These are phyloP conservation scores for Entonaema liquescens DNA, from an alignment of 495 filamentous ascomycete species.

Conservation along the genomic window DNA sequence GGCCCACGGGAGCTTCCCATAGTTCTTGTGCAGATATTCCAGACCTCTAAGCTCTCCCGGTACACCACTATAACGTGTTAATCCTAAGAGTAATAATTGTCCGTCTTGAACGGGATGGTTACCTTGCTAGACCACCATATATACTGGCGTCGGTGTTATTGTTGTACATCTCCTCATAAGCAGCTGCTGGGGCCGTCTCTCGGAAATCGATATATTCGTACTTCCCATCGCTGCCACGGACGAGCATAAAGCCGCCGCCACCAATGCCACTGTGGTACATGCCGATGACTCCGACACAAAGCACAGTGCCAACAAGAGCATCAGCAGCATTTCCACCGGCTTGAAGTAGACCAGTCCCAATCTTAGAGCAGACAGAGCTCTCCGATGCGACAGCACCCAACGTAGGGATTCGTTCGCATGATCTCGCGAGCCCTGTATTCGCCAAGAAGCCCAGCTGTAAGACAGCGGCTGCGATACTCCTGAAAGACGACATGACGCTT, in stretches of 20 bases:
- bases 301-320: slow-evolving; percentile 67
- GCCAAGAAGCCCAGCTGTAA: slow-evolving; percentile 34
- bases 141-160: slow-evolving; percentile 55
- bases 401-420: slow-evolving; percentile 28
- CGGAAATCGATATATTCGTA: slow-evolving; percentile 83
- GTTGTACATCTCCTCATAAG: slow-evolving; percentile 78
- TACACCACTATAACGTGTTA: slow-evolving; percentile 63
- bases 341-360: slow-evolving; percentile 72
- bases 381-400: slow-evolving; percentile 78
- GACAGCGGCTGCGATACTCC: slow-evolving; percentile 31
- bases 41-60: slow-evolving; percentile 82
- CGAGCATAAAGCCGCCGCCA: slow-evolving; percentile 84
- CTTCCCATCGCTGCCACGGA: slow-evolving; percentile 63
- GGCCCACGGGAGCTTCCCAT: slow-evolving; percentile 76
- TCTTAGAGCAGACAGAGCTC: slow-evolving; percentile 70
- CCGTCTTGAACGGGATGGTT: neutral
- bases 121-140: slow-evolving; percentile 71
- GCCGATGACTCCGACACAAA: slow-evolving; percentile 71
- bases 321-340: slow-evolving; percentile 74
- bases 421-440: slow-evolving; percentile 14
- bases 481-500: slow-evolving; percentile 40
- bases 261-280: slow-evolving; percentile 84
- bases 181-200: slow-evolving; percentile 80
- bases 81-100: neutral
- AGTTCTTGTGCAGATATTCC: slow-evolving; percentile 73